phyloP scores from a whole-genome alignment of 768 basidiomycete species.

The Clavaria fumosa region DNA sequence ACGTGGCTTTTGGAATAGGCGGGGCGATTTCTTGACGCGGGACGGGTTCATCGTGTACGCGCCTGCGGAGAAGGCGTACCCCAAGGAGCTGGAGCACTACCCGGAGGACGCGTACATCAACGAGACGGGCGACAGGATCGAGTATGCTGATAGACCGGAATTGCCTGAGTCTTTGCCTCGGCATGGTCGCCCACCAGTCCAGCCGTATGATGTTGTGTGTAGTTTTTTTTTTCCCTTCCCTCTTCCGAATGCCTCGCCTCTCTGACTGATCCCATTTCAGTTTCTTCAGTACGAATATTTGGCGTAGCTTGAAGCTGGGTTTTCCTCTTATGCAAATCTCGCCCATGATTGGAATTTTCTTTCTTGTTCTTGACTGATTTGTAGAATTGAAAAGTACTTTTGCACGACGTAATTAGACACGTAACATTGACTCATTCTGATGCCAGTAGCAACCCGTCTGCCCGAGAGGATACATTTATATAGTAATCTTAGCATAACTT shows the following conservation, averaged over 20 bases:
- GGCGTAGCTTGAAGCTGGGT: slow-evolving; percentile 8
- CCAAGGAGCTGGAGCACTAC: slow-evolving; percentile 43
- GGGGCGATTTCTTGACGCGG: slow-evolving; percentile 53
- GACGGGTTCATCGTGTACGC: slow-evolving; percentile 50
- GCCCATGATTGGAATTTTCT: too few relatives aligned
- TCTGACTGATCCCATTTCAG: slow-evolving; percentile 12
- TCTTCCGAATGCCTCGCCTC: too few relatives aligned
- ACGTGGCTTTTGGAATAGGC: slow-evolving; percentile 56
- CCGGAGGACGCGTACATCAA: slow-evolving; percentile 45
- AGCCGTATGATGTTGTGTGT: slow-evolving; percentile 42
- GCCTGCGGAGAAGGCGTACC: slow-evolving; percentile 38
- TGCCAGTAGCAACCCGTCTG: too few relatives aligned
- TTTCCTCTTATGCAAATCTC: neutral
- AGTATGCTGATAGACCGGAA: slow-evolving; percentile 34
- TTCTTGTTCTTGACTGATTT: too few relatives aligned
- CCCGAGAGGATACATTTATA: too few relatives aligned
- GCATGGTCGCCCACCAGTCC: slow-evolving; percentile 33
- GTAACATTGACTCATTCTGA: too few relatives aligned
- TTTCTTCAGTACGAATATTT: slow-evolving; percentile 26
- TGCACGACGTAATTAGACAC: too few relatives aligned
- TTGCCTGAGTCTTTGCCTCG: slow-evolving; percentile 46
- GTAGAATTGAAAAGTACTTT: too few relatives aligned
- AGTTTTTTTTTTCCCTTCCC: slow-evolving; percentile 2
- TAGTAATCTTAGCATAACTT: slow-evolving; percentile 2
- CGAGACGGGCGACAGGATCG: slow-evolving; percentile 24